phyloP scores from a whole-genome alignment of 208 protist species.

The Crithidia thermophila region DNA sequence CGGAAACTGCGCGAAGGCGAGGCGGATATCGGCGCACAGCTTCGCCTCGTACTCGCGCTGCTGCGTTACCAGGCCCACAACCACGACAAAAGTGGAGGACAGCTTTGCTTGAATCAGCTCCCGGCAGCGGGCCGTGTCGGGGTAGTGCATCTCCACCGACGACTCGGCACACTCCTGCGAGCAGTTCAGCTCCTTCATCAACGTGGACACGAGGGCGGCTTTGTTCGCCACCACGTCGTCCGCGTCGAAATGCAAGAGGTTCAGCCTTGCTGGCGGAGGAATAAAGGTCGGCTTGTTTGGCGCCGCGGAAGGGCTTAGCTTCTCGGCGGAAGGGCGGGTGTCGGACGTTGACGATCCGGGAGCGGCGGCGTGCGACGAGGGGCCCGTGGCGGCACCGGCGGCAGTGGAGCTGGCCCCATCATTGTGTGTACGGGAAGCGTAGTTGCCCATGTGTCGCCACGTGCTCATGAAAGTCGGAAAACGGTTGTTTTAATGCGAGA shows the following conservation, averaged over 20 bases:
- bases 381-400: neutral
- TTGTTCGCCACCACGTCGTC: neutral
- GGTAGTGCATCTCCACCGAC: constrained; percentile 36
- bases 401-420: neutral
- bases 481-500: too few relatives aligned
- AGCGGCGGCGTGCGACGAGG: too few relatives aligned
- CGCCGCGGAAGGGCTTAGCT: neutral
- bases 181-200: constrained; percentile 30
- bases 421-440: neutral
- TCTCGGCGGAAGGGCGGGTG: neutral
- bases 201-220: neutral
- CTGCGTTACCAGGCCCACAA: constrained; percentile 42
- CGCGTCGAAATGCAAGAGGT: neutral
- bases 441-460: constrained; percentile 3
- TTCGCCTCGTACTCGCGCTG: constrained; percentile 44
- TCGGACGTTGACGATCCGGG: neutral
- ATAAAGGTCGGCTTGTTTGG: too few relatives aligned
- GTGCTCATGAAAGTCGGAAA: neutral
- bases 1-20: constrained; percentile 28
- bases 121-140: constrained; percentile 17
- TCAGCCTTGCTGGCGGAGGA: neutral
- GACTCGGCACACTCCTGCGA: constrained; percentile 28
- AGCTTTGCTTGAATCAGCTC: constrained; percentile 37
- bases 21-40: constrained; percentile 16
- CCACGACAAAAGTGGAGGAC: constrained; percentile 42